Conservation (phyloP, 768 basidiomycete genomes). For the Porpolomopsis calyptriformis region DNA sequence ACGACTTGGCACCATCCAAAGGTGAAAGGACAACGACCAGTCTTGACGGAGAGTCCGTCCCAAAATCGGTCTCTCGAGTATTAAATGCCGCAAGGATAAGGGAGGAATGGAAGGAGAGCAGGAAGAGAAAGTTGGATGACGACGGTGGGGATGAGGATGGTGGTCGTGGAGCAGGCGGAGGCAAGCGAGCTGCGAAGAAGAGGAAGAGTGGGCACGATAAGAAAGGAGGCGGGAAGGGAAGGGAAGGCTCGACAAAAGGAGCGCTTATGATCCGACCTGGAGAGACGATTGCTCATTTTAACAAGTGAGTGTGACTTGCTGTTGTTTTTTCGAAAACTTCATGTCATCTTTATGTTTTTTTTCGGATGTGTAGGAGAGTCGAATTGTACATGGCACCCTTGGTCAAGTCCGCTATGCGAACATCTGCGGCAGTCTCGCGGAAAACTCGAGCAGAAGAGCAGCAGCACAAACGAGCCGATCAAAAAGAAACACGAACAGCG, state of each 20-base stretch:
- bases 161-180: conserved; percentile 2
- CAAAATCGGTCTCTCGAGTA: conserved; percentile 57
- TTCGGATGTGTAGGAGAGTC: conserved; percentile 43
- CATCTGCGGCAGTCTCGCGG: conserved; percentile 42
- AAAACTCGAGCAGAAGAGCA: conserved; percentile 31
- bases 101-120: conserved; percentile 41
- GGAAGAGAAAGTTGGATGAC: conserved; percentile 30
- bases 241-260: conserved; percentile 16
- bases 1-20: conserved; percentile 39
- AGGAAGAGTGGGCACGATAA: conserved; percentile 18
- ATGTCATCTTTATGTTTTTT: too few relatives aligned
- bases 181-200: conserved; percentile 21
- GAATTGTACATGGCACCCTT: conserved; percentile 61
- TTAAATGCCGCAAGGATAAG: conserved; percentile 53
- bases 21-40: conserved; percentile 11
- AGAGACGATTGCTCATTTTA: conserved; percentile 69
- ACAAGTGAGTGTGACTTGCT: conserved; percentile 59
- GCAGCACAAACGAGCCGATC: conserved; percentile 19
- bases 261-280: conserved; percentile 45
- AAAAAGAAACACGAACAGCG: conserved; percentile 9
- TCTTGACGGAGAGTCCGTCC: conserved; percentile 47
- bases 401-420: conserved; percentile 49
- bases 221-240: conserved; percentile 12
- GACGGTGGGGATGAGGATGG: conserved; percentile 11
- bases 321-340: too few relatives aligned